Evolutionary conservation across 345 rosid species (phyloP), one percentile per base, ranked within the genome.

Genomic region (Syzygium grande): DNA sequence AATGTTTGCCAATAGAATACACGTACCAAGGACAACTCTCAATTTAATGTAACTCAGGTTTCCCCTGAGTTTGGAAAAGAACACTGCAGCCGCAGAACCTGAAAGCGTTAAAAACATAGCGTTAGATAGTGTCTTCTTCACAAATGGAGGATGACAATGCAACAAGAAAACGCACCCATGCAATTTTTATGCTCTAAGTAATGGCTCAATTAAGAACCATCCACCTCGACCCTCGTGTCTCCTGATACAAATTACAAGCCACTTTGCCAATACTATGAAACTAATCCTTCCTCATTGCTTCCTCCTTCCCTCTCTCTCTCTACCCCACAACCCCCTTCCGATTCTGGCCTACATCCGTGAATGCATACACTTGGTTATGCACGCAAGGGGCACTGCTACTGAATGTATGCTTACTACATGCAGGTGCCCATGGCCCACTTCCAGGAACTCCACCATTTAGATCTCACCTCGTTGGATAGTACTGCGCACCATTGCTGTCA

Each of bases 11-110:
- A 17, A 34, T 52, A 73, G 51, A 46, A 73, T 85, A 80, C 84
- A 68, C 90, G 92, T 92, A 96, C 98, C 95, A 0, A 96, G 92
- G 91, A 91, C 86, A 86, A 94, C 88, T 85, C 94, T 92, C 77
- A 95, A 83, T 30, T 89, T 93, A 84, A 96, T 88, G 90, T 93
- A 95, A 41, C 89, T 90, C 68, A 89, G 49, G 25, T 68, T 91
- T 56, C 90, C 89, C 77, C 84, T 93, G 38, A 94, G 87, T 88
- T 91, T 93, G 68, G 92, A 89, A 54, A 89, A 88, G 8, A 89
- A 54, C 59, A 87, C 89, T 84, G 85, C 73, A 49, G 90, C 68
- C 11, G 91, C 90, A 59, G 88, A 91, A 89, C 90, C 98, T 95
- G 89, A 89, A 51, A 85, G 80, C 52, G 25, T 23, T 49, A 58